Conservation (phyloP, 2,329 filamentous ascomycete species). For the Arthrobotrys iridis region DNA sequence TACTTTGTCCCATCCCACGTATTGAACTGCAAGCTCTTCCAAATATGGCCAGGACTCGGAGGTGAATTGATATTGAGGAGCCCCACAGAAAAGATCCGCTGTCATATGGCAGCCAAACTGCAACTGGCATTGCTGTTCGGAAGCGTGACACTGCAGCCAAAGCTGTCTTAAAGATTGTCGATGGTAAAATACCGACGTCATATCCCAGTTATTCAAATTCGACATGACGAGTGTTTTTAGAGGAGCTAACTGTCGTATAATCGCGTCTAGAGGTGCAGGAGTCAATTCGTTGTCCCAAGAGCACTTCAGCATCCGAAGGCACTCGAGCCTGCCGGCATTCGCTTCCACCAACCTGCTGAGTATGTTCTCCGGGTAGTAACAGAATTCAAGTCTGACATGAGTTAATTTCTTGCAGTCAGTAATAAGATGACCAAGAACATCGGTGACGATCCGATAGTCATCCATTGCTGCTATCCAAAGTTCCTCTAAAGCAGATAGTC, state of each 20-base stretch:
- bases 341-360: neutral
- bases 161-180: slow-evolving; percentile 15
- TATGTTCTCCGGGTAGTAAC: neutral
- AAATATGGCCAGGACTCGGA: slow-evolving; percentile 23
- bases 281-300: neutral
- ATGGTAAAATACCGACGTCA: slow-evolving; percentile 2
- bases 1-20: slow-evolving; percentile 22
- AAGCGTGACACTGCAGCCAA: slow-evolving; percentile 25
- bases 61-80: slow-evolving; percentile 1
- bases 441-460: neutral
- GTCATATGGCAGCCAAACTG: neutral
- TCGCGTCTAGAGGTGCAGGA: neutral
- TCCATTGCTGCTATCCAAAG: slow-evolving; percentile 2
- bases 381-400: slow-evolving; percentile 15
- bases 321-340: neutral
- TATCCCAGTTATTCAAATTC: slow-evolving; percentile 12
- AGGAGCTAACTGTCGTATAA: neutral
- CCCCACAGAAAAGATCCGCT: slow-evolving; percentile 8
- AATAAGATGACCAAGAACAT: slow-evolving; percentile 14
- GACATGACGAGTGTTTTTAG: slow-evolving; percentile 6
- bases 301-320: slow-evolving; percentile 7
- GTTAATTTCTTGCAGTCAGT: slow-evolving; percentile 17
- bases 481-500: slow-evolving; percentile 11
- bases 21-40: slow-evolving; percentile 35
- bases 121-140: neutral